A percentile compares a stretch with the other conserved stretches of the same genome.
phyloP scores from a whole-genome alignment of 257 asterid genomes.

The Solanum appendiculatum region DNA sequence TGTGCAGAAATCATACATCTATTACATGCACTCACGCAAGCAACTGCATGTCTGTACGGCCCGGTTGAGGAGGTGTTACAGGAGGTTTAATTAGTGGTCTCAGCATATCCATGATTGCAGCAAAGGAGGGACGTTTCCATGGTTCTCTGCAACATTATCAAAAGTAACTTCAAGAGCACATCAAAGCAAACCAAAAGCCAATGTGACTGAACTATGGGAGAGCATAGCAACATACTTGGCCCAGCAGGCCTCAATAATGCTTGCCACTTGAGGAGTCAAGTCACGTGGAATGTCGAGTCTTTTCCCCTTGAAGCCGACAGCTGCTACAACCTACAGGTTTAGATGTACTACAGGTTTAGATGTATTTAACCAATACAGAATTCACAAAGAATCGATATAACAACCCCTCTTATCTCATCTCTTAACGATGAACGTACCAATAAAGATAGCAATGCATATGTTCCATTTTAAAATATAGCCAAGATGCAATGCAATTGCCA shows the following conservation, averaged over 20 bases:
- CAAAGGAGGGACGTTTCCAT: slow-evolving; percentile 86
- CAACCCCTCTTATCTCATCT: neutral
- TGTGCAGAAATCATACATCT: slow-evolving; percentile 2
- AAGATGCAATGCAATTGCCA: neutral
- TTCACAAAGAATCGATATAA: neutral
- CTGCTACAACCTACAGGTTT: slow-evolving; percentile 77
- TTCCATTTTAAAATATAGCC: neutral
- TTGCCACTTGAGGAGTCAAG: slow-evolving; percentile 68
- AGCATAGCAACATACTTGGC: slow-evolving; percentile 37
- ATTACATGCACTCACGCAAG: slow-evolving; percentile 20
- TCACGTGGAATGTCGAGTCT: slow-evolving; percentile 78
- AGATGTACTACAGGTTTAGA: slow-evolving; percentile 4
- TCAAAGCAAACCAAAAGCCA: neutral
- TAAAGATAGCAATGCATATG: neutral
- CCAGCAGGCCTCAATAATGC: slow-evolving; percentile 82
- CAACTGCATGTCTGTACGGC: slow-evolving; percentile 33
- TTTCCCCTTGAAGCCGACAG: slow-evolving; percentile 77
- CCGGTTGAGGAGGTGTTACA: slow-evolving; percentile 34
- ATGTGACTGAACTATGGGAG: neutral
- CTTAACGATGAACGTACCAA: neutral
- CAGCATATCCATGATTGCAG: slow-evolving; percentile 77
- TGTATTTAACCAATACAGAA: neutral
- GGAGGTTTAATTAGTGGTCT: slow-evolving; percentile 49
- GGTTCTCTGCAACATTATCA: slow-evolving; percentile 59
- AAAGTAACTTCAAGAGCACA: neutral